A percentile compares a stretch with the other conserved stretches of the same genome.
Evolutionary conservation across 306 rosid genomes (phyloP).

Genomic region (Oxytropis ochrocephala): DNA sequence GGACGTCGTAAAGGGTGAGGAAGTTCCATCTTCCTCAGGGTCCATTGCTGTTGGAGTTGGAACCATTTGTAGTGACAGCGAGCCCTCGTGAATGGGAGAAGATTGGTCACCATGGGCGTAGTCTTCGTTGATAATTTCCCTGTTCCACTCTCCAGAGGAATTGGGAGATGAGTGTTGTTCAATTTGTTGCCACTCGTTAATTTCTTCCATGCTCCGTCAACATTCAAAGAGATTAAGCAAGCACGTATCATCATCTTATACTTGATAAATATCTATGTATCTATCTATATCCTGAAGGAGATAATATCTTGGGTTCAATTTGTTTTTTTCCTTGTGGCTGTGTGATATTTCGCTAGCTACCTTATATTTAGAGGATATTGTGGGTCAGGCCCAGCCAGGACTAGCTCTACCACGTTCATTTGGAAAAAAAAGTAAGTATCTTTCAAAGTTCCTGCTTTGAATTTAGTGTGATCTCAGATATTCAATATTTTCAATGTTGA

Average conservation of each 20-base stretch:
- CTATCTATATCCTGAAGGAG: not conserved
- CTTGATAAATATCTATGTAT: not conserved
- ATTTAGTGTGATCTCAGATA: too few relatives aligned
- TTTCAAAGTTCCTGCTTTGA: too few relatives aligned
- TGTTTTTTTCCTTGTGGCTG: not conserved
- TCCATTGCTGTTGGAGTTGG: too few relatives aligned
- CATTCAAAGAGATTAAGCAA: not conserved
- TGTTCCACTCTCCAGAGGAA: constrained; percentile 10
- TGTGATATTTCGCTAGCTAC: constrained; percentile 16
- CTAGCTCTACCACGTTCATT: too few relatives aligned
- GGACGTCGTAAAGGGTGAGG: constrained; percentile 2
- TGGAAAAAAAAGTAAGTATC: too few relatives aligned
- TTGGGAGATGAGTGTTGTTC: constrained; percentile 10
- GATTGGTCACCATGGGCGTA: not conserved
- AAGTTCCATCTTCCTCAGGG: not conserved
- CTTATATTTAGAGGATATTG: constrained; percentile 31
- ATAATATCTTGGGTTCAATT: constrained; percentile 19
- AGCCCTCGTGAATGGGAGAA: not conserved
- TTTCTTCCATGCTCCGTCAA: constrained; percentile 17
- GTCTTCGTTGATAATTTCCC: not conserved
- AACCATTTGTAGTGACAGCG: not conserved
- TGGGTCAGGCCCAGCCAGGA: constrained; percentile 4
- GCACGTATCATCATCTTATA: not conserved
- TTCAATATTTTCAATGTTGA: too few relatives aligned
- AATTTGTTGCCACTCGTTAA: constrained; percentile 37